These are phyloP conservation scores for Gossypium stocksii DNA, from an alignment of 345 rosid genomes.

Conservation along the genomic window DNA sequence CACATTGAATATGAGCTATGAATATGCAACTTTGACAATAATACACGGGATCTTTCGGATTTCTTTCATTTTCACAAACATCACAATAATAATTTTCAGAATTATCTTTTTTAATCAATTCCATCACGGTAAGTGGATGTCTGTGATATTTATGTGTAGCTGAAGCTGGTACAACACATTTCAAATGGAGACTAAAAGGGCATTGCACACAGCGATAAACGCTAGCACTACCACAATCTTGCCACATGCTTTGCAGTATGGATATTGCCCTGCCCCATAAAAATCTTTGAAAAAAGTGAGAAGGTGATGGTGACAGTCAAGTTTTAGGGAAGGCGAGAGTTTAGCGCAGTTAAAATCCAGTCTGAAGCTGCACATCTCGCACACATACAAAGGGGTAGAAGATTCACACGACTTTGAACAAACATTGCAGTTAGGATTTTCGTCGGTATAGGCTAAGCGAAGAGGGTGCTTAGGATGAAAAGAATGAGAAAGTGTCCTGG, in stretches of 20 bases:
- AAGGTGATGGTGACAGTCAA: neutral
- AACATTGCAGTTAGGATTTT: accelerated
- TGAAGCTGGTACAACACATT: neutral
- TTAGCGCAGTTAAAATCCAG: neutral
- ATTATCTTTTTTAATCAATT: neutral
- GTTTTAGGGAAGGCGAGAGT: neutral
- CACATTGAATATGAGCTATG: neutral
- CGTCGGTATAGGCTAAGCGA: neutral
- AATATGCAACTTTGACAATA: neutral
- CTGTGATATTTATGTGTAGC: neutral
- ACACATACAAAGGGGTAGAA: accelerated
- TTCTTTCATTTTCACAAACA: neutral
- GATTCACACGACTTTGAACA: neutral
- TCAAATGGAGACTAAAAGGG: neutral
- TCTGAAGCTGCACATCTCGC: neutral
- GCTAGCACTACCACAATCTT: neutral
- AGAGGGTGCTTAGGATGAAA: neutral
- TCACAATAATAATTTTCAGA: neutral
- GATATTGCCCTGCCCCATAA: neutral
- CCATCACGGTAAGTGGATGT: neutral
- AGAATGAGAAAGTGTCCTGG: neutral
- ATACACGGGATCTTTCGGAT: neutral
- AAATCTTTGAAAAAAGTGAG: neutral
- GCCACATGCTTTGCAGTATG: neutral
- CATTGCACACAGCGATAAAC: conserved; percentile 3